A percentile compares a stretch with the other conserved stretches of the same genome.
Conservation (phyloP, 768 basidiomycete genomes). For the Boletus pseudo-olivaceus region DNA sequence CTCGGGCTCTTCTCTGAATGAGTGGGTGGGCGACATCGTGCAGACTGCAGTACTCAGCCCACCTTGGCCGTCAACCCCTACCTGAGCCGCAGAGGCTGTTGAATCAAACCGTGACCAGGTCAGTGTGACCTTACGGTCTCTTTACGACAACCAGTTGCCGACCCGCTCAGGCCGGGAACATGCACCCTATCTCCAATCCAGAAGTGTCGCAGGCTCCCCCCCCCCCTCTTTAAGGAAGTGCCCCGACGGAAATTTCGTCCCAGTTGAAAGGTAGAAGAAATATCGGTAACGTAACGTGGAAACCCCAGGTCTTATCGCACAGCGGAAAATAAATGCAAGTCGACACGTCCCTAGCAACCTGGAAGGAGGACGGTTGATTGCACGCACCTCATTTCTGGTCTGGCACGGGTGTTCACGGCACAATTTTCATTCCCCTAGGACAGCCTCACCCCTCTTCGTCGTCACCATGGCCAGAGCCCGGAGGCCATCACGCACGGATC, state of each 20-base stretch:
- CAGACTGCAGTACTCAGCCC: background rate
- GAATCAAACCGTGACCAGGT: background rate
- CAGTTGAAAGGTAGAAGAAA: conserved; percentile 8
- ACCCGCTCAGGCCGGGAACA: conserved; percentile 5
- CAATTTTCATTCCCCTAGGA: conserved; percentile 24
- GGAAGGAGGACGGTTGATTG: conserved; percentile 9
- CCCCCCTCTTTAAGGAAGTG: conserved; percentile 14
- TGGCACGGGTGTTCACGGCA: conserved; percentile 1
- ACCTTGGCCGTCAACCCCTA: background rate
- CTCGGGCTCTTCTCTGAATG: background rate
- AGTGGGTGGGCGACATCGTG: background rate
- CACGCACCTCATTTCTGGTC: conserved; percentile 21
- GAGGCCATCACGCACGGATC: conserved; percentile 6
- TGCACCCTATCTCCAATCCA: conserved; percentile 20
- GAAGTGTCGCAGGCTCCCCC: conserved; percentile 7
- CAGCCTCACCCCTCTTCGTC: conserved; percentile 15
- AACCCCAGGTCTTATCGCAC: conserved; percentile 8
- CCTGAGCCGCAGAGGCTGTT: background rate
- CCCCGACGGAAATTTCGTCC: conserved; percentile 14
- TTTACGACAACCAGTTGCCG: conserved; percentile 23
- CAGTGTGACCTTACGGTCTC: conserved; percentile 8
- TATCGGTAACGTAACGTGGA: conserved; percentile 28
- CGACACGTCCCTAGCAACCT: conserved; percentile 10
- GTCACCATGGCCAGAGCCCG: background rate
- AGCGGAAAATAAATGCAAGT: conserved; percentile 20